Evolutionary conservation across 768 basidiomycete species (phyloP).

Genomic region (Boletellus sp.): DNA sequence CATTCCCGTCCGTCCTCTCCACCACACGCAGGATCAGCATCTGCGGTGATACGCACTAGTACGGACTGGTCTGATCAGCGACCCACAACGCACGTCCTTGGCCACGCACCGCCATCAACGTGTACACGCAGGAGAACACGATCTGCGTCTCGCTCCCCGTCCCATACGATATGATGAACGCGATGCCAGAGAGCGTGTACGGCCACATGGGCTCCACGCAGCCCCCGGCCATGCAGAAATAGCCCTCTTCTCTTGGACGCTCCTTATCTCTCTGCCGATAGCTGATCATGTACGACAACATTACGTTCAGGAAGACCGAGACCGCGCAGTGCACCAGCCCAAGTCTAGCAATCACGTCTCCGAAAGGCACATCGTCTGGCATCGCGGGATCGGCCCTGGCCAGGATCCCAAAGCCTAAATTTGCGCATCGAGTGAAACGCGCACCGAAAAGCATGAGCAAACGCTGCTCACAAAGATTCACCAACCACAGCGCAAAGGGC

Average conservation of each 20-base stretch:
- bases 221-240: not conserved
- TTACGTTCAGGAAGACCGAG: conserved; percentile 6
- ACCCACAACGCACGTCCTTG: not conserved
- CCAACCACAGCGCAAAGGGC: conserved; percentile 12
- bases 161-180: conserved; percentile 7
- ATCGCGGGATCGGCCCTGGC: not conserved
- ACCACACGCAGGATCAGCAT: conserved; percentile 13
- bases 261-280: no score
- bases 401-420: not conserved
- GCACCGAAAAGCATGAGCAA: not conserved
- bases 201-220: conserved; percentile 14
- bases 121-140: conserved; percentile 6
- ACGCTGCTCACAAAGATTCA: conserved; percentile 10
- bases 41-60: conserved; percentile 18
- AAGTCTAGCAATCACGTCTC: not conserved
- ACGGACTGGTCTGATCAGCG: not conserved
- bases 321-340: conserved; percentile 1
- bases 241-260: conserved; percentile 1
- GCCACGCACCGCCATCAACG: conserved; percentile 8
- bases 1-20: conserved; percentile 1
- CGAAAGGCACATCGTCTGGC: not conserved
- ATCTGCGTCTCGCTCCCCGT: not conserved
- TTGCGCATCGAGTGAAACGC: not conserved
- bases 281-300: conserved; percentile 10
- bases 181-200: conserved; percentile 13